A percentile compares a stretch with the other conserved stretches of the same genome.
phyloP scores from a whole-genome alignment of 2,329 filamentous ascomycete genomes.

The Pseudocercospora pini-densiflorae region DNA sequence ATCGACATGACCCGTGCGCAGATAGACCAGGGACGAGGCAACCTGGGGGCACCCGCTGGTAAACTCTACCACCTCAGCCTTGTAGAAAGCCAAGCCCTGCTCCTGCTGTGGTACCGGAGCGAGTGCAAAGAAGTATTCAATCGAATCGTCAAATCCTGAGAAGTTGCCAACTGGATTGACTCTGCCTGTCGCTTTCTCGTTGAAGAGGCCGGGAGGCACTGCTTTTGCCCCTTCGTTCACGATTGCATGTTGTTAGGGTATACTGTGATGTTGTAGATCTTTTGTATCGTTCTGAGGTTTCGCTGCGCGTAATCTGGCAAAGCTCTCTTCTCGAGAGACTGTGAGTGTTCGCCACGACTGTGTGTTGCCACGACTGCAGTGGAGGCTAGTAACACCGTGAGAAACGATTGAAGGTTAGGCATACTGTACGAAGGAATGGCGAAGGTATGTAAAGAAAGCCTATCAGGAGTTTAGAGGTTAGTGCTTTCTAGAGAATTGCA shows the following conservation, averaged over 20 bases:
- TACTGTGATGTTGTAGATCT: slow-evolving; percentile 30
- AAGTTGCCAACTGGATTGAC: slow-evolving; percentile 51
- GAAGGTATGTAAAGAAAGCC: background rate
- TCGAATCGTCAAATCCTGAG: slow-evolving; percentile 48
- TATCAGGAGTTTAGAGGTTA: background rate
- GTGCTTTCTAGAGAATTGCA: background rate
- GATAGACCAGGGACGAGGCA: slow-evolving; percentile 30
- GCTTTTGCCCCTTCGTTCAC: slow-evolving; percentile 41
- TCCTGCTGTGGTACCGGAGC: slow-evolving; percentile 39
- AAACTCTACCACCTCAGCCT: slow-evolving; percentile 34
- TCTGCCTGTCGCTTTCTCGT: slow-evolving; percentile 44
- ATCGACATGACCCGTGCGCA: slow-evolving; percentile 22
- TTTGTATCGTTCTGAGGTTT: slow-evolving; percentile 46
- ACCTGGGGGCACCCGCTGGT: slow-evolving; percentile 31
- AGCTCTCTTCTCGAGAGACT: background rate
- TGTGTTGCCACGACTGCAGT: background rate
- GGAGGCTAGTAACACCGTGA: background rate
- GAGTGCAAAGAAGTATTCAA: slow-evolving; percentile 53
- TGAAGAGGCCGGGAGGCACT: slow-evolving; percentile 49
- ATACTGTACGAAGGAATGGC: background rate
- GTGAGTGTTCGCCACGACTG: background rate
- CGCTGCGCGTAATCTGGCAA: slow-evolving; percentile 29
- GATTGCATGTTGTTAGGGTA: slow-evolving; percentile 48
- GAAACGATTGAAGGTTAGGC: background rate
- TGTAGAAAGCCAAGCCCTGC: slow-evolving; percentile 32